Percentiles rank a stretch among this genome's conserved stretches.
phyloP scores from a whole-genome alignment of 2,329 filamentous ascomycete genomes.

The Trichoderma sp. region DNA sequence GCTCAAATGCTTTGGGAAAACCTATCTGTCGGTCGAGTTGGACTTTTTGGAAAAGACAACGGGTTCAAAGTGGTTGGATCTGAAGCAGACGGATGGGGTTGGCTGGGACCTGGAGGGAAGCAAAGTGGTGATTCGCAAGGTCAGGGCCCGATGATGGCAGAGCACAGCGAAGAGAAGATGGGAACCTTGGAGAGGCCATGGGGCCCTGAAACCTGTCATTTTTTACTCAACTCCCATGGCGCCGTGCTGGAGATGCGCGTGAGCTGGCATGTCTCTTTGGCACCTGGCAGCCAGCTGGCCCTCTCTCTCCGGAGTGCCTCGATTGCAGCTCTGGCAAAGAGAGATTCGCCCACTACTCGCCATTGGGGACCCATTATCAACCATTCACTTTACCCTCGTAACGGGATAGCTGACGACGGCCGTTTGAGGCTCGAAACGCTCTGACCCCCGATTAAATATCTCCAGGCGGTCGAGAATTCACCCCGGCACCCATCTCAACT shows the following conservation, averaged over 20 bases:
- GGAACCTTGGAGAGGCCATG: neutral
- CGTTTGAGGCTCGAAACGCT: neutral
- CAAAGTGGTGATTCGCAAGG: slow-evolving; percentile 70
- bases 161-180: neutral
- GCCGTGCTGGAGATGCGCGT: neutral
- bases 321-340: neutral
- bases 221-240: neutral
- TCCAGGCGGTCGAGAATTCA: neutral
- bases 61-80: slow-evolving; percentile 66
- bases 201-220: neutral
- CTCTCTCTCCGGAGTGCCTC: neutral
- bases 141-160: slow-evolving; percentile 40
- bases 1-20: slow-evolving; percentile 79
- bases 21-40: slow-evolving; percentile 72
- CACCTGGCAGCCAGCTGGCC: slow-evolving; percentile 1
- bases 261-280: neutral
- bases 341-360: neutral
- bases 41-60: slow-evolving; percentile 66
- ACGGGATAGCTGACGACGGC: neutral
- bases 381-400: slow-evolving; percentile 10
- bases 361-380: neutral
- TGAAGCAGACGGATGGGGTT: slow-evolving; percentile 67
- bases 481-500: neutral
- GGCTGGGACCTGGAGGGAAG: slow-evolving; percentile 78
- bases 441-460: neutral